Percentiles rank a stretch among this genome's conserved stretches.
These are phyloP conservation scores for Stachybotrys echinatus DNA, from an alignment of 2,329 filamentous ascomycete species.

Conservation along the genomic window DNA sequence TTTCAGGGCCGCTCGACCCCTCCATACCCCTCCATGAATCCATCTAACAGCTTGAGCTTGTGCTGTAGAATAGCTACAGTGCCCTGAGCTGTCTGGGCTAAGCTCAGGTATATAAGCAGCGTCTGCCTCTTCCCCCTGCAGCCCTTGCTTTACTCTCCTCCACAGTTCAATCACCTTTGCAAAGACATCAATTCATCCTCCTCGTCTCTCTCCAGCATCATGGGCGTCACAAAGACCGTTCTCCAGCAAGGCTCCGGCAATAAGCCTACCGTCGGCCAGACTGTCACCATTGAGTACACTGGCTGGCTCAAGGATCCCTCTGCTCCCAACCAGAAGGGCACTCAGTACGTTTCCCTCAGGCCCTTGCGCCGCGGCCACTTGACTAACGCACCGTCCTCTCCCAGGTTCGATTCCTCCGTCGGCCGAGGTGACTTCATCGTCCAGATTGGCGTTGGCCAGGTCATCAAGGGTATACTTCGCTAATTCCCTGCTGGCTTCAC, in stretches of 20 bases:
- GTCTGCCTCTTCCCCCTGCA: neutral
- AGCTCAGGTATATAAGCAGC: neutral
- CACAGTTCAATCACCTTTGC: neutral
- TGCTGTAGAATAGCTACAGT: neutral
- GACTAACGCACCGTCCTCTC: no score
- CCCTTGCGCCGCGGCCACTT: neutral
- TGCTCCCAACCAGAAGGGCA: slow-evolving; percentile 61
- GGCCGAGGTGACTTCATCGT: slow-evolving; percentile 72
- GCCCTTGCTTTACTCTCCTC: neutral
- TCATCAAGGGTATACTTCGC: slow-evolving; percentile 70
- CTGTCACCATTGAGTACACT: slow-evolving; percentile 84
- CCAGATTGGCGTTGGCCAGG: slow-evolving; percentile 72
- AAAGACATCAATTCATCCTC: neutral
- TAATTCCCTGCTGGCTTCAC: neutral
- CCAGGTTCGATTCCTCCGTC: slow-evolving; percentile 84
- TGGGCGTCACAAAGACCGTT: slow-evolving; percentile 70
- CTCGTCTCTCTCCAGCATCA: slow-evolving; percentile 30
- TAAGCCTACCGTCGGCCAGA: slow-evolving; percentile 61
- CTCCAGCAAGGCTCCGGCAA: slow-evolving; percentile 56
- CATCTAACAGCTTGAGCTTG: neutral
- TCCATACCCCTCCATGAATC: neutral
- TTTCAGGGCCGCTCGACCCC: neutral
- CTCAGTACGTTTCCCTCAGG: slow-evolving; percentile 50
- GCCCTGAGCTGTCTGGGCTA: neutral
- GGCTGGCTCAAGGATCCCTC: slow-evolving; percentile 72